Evolutionary conservation across 768 basidiomycete species (phyloP).

Genomic region (Mycena indigotica): DNA sequence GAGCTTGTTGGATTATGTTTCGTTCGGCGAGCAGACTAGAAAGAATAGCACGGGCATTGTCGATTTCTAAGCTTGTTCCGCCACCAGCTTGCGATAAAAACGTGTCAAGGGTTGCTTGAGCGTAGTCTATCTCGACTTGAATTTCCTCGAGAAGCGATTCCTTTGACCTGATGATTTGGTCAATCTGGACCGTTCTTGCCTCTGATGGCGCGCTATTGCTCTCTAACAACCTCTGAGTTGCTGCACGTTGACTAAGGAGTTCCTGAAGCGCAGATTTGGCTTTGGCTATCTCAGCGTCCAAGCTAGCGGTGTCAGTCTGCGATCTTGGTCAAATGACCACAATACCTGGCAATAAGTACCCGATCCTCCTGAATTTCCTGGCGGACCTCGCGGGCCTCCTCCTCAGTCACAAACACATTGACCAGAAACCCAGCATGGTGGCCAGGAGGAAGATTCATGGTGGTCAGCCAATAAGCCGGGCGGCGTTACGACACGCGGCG

Average conservation of each 20-base stretch:
- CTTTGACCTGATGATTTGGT: conserved; percentile 22
- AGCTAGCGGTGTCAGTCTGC: background rate
- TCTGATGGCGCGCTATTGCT: conserved; percentile 19
- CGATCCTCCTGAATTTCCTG: conserved; percentile 14
- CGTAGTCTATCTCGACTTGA: conserved; percentile 11
- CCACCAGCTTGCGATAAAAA: background rate
- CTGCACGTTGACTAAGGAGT: conserved; percentile 20
- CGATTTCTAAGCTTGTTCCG: conserved; percentile 6
- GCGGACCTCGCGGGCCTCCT: conserved; percentile 8
- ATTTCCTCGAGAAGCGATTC: conserved; percentile 18
- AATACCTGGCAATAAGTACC: conserved; percentile 16
- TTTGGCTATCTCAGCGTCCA: conserved; percentile 25
- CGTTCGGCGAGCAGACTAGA: conserved; percentile 15
- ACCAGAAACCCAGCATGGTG: conserved; percentile 5
- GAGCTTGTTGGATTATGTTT: conserved; percentile 8
- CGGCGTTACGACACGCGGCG: background rate
- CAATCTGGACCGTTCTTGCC: conserved; percentile 16
- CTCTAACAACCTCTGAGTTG: conserved; percentile 19
- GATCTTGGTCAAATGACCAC: background rate
- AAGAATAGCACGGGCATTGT: conserved; percentile 3
- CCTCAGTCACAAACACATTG: conserved; percentile 15
- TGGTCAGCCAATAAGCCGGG: background rate
- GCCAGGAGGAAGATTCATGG: conserved; percentile 8
- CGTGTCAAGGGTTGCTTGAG: conserved; percentile 1
- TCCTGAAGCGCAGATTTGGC: conserved; percentile 16